These are phyloP conservation scores for Plasmopara halstedii DNA, from an alignment of 352 stramenopile genomes.

Conservation along the genomic window DNA sequence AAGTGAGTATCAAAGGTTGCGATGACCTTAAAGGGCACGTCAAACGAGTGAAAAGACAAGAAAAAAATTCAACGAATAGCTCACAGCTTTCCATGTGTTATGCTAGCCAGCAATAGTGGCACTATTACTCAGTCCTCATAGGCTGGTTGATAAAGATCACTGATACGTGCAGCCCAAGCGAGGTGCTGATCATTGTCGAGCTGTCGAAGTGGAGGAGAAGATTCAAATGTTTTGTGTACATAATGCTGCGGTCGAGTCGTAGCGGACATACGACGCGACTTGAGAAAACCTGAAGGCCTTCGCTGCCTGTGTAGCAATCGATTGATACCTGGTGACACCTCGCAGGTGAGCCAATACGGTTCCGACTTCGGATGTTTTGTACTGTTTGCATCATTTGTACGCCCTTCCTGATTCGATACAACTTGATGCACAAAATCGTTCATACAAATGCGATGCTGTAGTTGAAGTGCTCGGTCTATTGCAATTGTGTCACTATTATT, in stretches of 20 bases:
- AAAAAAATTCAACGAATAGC: conserved; percentile 1
- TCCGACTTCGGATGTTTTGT: conserved; percentile 2
- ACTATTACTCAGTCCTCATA: too few relatives aligned
- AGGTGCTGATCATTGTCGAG: conserved; percentile 38
- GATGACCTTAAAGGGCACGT: neutral
- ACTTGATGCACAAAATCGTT: conserved; percentile 49
- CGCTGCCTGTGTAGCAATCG: conserved; percentile 18
- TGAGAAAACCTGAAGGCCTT: conserved; percentile 9
- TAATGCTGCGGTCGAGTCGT: conserved; percentile 4
- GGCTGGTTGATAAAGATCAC: conserved; percentile 39
- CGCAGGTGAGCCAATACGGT: conserved; percentile 14
- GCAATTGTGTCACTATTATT: neutral
- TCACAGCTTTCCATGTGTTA: too few relatives aligned
- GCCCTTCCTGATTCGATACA: conserved; percentile 18
- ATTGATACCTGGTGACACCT: conserved; percentile 21
- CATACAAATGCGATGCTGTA: conserved; percentile 49
- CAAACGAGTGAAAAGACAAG: too few relatives aligned
- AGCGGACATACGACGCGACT: neutral
- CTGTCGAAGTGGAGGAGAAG: conserved; percentile 5
- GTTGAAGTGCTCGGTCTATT: conserved; percentile 26
- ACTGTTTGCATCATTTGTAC: conserved; percentile 4
- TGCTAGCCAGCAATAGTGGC: too few relatives aligned
- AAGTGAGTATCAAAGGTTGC: conserved; percentile 7
- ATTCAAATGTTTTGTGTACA: neutral
- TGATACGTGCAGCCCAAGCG: conserved; percentile 49